Evolutionary conservation across 2,329 filamentous ascomycete genomes (phyloP).

Genomic region (Xylariaceae sp.): DNA sequence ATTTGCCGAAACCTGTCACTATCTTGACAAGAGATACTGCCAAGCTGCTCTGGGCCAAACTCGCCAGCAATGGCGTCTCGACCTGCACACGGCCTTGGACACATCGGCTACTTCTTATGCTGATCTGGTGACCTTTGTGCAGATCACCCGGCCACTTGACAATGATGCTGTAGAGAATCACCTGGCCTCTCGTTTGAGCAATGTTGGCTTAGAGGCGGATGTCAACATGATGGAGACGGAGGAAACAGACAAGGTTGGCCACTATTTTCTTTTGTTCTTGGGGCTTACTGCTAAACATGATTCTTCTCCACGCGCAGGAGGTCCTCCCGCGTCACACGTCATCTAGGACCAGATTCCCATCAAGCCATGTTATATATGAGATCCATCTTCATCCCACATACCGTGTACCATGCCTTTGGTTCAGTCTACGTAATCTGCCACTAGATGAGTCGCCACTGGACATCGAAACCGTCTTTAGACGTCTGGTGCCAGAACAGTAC

Average conservation of each 20-base stretch:
- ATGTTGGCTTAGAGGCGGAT: conserved; percentile 45
- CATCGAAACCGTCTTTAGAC: conserved; percentile 66
- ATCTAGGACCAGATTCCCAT: conserved; percentile 25
- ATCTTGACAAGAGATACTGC: conserved; percentile 56
- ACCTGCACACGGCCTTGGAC: conserved; percentile 49
- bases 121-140: conserved; percentile 47
- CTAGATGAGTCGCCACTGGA: conserved; percentile 53
- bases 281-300: not conserved
- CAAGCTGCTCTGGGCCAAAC: conserved; percentile 53
- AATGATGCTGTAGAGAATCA: conserved; percentile 40
- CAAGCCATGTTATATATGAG: conserved; percentile 62
- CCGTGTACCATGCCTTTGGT: conserved; percentile 71
- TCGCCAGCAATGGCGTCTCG: conserved; percentile 52
- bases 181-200: conserved; percentile 43
- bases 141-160: conserved; percentile 53
- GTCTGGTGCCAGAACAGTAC: conserved; percentile 64
- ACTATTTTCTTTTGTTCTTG: conserved; percentile 3
- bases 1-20: conserved; percentile 62
- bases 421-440: conserved; percentile 59
- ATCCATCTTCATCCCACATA: conserved; percentile 74
- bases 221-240: conserved; percentile 48
- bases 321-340: conserved; percentile 32
- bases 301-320: conserved; percentile 32
- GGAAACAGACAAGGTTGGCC: conserved; percentile 47
- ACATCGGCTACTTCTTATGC: conserved; percentile 38